phyloP scores from a whole-genome alignment of 257 asterid species.

The Lantana camara region DNA sequence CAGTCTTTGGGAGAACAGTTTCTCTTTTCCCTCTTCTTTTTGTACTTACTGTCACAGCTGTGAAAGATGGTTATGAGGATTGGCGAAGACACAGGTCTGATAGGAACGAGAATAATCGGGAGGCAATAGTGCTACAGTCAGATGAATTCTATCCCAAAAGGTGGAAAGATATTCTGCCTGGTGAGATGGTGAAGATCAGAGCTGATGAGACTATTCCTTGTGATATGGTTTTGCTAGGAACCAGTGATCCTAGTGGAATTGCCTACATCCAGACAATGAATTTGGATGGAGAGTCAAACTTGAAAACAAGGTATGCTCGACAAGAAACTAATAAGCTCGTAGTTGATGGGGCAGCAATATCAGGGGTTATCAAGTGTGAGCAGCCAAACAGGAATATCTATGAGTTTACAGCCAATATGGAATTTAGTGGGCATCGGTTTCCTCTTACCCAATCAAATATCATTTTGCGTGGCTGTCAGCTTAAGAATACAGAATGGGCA shows the following conservation, averaged over 20 bases:
- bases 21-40: constrained; percentile 97
- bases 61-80: constrained; percentile 98
- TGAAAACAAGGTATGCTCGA: constrained; percentile 98
- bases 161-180: constrained; percentile 85
- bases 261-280: constrained; percentile 99
- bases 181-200: constrained; percentile 84
- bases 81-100: constrained; percentile 99
- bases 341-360: constrained; percentile 56
- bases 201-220: constrained; percentile 94
- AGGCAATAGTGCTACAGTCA: constrained; percentile 72
- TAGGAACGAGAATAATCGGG: constrained; percentile 94
- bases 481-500: constrained; percentile 96
- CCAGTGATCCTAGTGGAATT: constrained; percentile 93
- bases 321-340: constrained; percentile 84
- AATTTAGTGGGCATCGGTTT: constrained; percentile 64
- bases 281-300: constrained; percentile 97
- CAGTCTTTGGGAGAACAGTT: constrained; percentile 96
- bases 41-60: constrained; percentile 94
- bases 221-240: constrained; percentile 90
- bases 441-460: constrained; percentile 94
- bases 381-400: constrained; percentile 96
- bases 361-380: constrained; percentile 88
- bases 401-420: constrained; percentile 95
- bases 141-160: constrained; percentile 61
- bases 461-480: constrained; percentile 95